These are phyloP conservation scores for Hypericum androsaemum DNA, from an alignment of 345 rosid genomes.

Conservation along the genomic window DNA sequence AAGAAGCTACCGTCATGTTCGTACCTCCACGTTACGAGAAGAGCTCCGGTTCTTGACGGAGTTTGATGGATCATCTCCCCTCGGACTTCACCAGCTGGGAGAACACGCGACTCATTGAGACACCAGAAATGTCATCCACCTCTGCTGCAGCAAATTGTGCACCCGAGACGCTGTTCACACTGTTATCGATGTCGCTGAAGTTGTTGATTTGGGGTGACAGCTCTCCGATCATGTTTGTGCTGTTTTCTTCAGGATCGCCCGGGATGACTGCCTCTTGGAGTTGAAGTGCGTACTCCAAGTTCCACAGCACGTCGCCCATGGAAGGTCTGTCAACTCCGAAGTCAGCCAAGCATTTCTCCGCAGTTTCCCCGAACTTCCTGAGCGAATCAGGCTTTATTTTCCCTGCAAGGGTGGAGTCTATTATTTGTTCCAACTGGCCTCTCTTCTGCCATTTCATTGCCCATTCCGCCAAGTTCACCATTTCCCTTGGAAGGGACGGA, in stretches of 20 bases:
- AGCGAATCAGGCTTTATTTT: constrained; percentile 62
- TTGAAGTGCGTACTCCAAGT: constrained; percentile 78
- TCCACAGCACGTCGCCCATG: constrained; percentile 90
- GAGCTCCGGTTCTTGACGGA: too few species aligned
- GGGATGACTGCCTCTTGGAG: constrained; percentile 54
- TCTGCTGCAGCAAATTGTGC: constrained; percentile 33
- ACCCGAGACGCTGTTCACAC: constrained; percentile 18
- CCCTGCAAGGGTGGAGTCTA: constrained; percentile 50
- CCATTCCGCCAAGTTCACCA: constrained; percentile 92
- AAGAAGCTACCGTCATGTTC: too few species aligned
- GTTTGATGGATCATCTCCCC: constrained; percentile 37
- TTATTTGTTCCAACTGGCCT: constrained; percentile 72
- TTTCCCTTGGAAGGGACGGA: constrained; percentile 77
- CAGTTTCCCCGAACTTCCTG: constrained; percentile 74
- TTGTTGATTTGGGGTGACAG: constrained; percentile 46
- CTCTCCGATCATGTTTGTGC: constrained; percentile 63
- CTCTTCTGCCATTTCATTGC: constrained; percentile 85
- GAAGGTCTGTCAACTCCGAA: constrained; percentile 74
- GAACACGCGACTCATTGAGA: constrained; percentile 72
- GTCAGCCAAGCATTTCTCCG: constrained; percentile 84
- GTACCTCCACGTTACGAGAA: too few species aligned
- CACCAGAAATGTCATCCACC: constrained; percentile 42
- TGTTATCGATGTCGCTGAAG: constrained; percentile 34
- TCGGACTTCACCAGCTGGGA: constrained; percentile 79
- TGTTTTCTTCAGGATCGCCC: constrained; percentile 58